Conservation (phyloP, 192 early-diverging fungal species). For the Irineochytrium annulatum region DNA sequence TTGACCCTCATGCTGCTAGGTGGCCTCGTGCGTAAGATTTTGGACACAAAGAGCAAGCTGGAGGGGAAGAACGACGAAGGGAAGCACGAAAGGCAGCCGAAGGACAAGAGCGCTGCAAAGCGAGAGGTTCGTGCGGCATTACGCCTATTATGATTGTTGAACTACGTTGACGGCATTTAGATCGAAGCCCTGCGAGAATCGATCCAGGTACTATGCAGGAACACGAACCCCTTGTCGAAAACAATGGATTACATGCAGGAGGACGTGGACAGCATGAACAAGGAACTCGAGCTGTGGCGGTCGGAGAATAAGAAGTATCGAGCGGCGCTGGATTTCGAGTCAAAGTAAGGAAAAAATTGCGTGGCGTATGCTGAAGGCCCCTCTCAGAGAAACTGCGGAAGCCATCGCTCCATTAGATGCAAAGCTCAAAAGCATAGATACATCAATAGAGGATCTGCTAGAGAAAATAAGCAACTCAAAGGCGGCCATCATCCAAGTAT, state of each 20-base stretch:
- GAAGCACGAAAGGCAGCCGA: constrained; percentile 12
- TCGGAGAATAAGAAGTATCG: constrained; percentile 37
- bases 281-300: constrained; percentile 51
- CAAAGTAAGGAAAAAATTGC: constrained; percentile 16
- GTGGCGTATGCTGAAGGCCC: background rate
- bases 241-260: constrained; percentile 59
- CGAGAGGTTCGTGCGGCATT: constrained; percentile 34
- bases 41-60: constrained; percentile 45
- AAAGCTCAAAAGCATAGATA: constrained; percentile 41
- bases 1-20: constrained; percentile 24
- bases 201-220: constrained; percentile 47
- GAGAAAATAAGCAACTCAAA: constrained; percentile 46
- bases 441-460: constrained; percentile 44
- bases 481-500: constrained; percentile 42
- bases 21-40: constrained; percentile 49
- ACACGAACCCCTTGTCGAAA: constrained; percentile 53
- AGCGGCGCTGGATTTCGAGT: constrained; percentile 28
- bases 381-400: constrained; percentile 35
- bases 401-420: constrained; percentile 31
- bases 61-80: constrained; percentile 17
- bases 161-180: constrained; percentile 20
- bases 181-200: constrained; percentile 43
- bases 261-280: constrained; percentile 58
- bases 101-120: constrained; percentile 37
- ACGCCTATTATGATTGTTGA: background rate